Conservation (phyloP, 78 protist genomes). For the slime mould (Dictyostelium discoideum) region DNA sequence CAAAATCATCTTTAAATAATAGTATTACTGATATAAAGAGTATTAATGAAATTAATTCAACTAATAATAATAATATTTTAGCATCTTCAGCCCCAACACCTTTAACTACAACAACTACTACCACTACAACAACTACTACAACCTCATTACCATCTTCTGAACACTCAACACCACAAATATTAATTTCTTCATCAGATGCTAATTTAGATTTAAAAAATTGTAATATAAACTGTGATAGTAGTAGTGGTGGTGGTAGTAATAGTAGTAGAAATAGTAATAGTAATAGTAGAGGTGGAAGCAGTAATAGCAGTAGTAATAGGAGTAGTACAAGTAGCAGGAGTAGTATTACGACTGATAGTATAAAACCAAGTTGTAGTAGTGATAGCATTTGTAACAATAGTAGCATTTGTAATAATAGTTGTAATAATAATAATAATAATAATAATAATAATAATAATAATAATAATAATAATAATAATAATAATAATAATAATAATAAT, state of each 20-base stretch:
- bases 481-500: not conserved
- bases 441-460: not conserved
- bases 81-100: not conserved
- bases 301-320: not conserved
- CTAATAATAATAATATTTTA: not conserved
- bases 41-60: not conserved
- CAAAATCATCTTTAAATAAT: not conserved
- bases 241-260: not conserved
- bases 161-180: not conserved
- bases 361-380: not conserved
- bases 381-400: not conserved
- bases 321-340: not conserved
- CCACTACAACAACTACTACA: not conserved
- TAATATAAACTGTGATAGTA: not conserved
- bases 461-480: not conserved
- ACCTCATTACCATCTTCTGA: not conserved
- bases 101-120: not conserved
- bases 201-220: not conserved
- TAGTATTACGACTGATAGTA: not conserved
- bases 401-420: not conserved
- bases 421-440: not conserved
- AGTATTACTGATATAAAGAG: not conserved
- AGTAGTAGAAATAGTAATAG: not conserved
- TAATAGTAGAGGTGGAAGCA: not conserved
- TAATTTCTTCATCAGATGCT: not conserved